phyloP scores from a whole-genome alignment of 2,329 filamentous ascomycete species.

The Sporothrix globosa region DNA sequence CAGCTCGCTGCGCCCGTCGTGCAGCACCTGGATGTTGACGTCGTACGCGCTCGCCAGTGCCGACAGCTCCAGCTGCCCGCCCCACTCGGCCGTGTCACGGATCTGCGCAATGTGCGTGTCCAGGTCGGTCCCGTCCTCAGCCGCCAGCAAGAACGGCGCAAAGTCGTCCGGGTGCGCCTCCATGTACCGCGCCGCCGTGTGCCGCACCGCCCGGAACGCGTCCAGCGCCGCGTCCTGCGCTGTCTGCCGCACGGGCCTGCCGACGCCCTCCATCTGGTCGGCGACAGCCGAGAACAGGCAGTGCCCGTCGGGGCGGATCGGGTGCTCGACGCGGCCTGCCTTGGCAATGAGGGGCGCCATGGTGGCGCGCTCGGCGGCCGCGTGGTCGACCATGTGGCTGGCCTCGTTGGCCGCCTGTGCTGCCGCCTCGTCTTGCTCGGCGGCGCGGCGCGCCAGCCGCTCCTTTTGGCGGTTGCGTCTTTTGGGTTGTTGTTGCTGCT shows the following conservation, averaged over 20 bases:
- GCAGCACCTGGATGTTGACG: slow-evolving; percentile 80
- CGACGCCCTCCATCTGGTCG: slow-evolving; percentile 69
- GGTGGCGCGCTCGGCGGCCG: slow-evolving; percentile 67
- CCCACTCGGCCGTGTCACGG: slow-evolving; percentile 89
- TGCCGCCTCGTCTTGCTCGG: slow-evolving; percentile 74
- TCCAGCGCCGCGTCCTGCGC: slow-evolving; percentile 40
- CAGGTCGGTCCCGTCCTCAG: slow-evolving; percentile 51
- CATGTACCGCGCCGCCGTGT: slow-evolving; percentile 78
- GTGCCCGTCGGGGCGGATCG: slow-evolving; percentile 88
- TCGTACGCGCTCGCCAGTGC: slow-evolving; percentile 81
- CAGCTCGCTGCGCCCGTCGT: slow-evolving; percentile 78
- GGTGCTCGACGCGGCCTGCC: slow-evolving; percentile 69
- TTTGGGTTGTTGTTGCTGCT: slow-evolving; percentile 47
- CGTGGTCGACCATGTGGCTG: slow-evolving; percentile 70
- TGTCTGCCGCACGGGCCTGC: slow-evolving; percentile 44
- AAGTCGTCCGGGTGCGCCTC: slow-evolving; percentile 75
- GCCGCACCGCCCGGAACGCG: slow-evolving; percentile 69
- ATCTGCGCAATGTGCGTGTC: slow-evolving; percentile 75
- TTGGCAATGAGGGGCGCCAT: slow-evolving; percentile 70
- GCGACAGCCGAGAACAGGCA: slow-evolving; percentile 92
- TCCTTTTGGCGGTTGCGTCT: slow-evolving; percentile 93
- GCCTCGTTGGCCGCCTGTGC: slow-evolving; percentile 75
- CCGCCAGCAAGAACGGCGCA: slow-evolving; percentile 62
- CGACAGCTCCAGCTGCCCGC: slow-evolving; percentile 85
- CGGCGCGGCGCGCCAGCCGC: slow-evolving; percentile 82